Evolutionary conservation across 805 yeast genomes (phyloP).

Genomic region (Metschnikowia shivogae): DNA sequence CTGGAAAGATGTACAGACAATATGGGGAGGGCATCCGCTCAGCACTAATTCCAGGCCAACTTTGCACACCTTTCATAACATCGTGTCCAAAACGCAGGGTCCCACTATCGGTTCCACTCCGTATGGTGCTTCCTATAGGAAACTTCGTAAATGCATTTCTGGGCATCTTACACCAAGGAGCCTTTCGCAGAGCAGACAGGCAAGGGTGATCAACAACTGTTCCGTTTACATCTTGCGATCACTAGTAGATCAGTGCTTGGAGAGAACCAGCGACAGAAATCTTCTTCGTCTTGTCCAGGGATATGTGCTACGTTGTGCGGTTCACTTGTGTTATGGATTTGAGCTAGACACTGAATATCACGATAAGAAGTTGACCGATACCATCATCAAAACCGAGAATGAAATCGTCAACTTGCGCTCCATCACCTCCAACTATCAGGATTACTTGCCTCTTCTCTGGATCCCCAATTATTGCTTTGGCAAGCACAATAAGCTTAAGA

Average conservation of each 20-base stretch:
- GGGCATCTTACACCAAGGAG: slow-evolving; percentile 35
- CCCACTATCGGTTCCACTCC: slow-evolving; percentile 68
- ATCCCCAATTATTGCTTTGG: slow-evolving; percentile 16
- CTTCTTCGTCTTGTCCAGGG: slow-evolving; percentile 43
- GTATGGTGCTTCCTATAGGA: slow-evolving; percentile 42
- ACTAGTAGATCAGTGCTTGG: slow-evolving; percentile 2
- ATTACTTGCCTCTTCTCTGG: slow-evolving; percentile 48
- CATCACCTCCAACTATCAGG: slow-evolving; percentile 51
- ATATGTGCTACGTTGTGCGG: slow-evolving; percentile 48
- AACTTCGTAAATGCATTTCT: slow-evolving; percentile 47
- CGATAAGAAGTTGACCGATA: slow-evolving; percentile 41
- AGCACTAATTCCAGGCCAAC: slow-evolving; percentile 66
- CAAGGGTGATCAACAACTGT: slow-evolving; percentile 37
- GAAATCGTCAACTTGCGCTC: slow-evolving; percentile 55
- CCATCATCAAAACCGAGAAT: slow-evolving; percentile 53
- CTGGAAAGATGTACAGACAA: slow-evolving; percentile 45
- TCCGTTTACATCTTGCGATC: slow-evolving; percentile 23
- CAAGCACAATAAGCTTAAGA: slow-evolving; percentile 23
- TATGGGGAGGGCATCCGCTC: slow-evolving; percentile 48
- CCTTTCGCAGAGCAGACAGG: slow-evolving; percentile 26
- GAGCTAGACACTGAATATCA: slow-evolving; percentile 38
- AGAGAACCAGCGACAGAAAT: slow-evolving; percentile 30
- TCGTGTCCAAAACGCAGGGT: slow-evolving; percentile 52
- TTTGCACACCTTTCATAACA: slow-evolving; percentile 61
- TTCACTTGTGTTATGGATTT: slow-evolving; percentile 51